Evolutionary conservation across 2,329 filamentous ascomycete genomes (phyloP), one percentile per base, ranked within the genome.

Genomic region (Trichophyton benhamiae): DNA sequence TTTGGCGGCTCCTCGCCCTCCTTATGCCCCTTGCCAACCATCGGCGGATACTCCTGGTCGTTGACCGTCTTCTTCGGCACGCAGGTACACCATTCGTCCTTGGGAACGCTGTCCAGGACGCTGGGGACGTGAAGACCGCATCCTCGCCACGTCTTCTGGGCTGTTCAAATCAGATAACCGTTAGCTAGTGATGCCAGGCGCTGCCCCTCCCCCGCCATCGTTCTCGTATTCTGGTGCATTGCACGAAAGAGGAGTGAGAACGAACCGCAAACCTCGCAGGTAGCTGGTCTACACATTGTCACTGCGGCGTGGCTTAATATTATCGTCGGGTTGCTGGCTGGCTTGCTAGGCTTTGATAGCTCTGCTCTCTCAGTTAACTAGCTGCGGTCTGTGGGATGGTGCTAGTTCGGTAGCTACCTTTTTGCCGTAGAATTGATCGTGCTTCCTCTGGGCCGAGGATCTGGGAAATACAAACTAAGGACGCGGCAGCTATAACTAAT

Each of bases 11-110:
- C 59, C 27, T 64, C 55, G 30, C 65, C 58, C 8, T 53, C 49
- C 49, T 30, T 53, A 25, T 53, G 49, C 25, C 67, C 69, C 48
- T 67, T 62, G n/a, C 69, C 72, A 15, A 74, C 78, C 74, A 75
- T 80, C n/a, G 81, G 80, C 41, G 82, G 81, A 66, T 82, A 84
- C 66, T 77, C 66, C 64, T 78, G 77, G 41, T 79, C 80, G 25
- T 78, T 75, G 57, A 75, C 75, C 67, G 80, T 77, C 63, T 81
- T 75, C 67, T 79, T 79, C 6, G 81, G 80, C 59, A 75, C 74
- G 70, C 83, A 85, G 46, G 73, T 77, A 71, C 83, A 85, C 72
- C 82, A 77, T 57, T 83, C 72, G 3, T 75, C 71, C 17, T 75
- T 72, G 2, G 80, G 75, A 22, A 84, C 71, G 6, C 68, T 67